A percentile compares a stretch with the other conserved stretches of the same genome.
Conservation (phyloP, 441 rosid genomes). For the Isatis lusitanica region DNA sequence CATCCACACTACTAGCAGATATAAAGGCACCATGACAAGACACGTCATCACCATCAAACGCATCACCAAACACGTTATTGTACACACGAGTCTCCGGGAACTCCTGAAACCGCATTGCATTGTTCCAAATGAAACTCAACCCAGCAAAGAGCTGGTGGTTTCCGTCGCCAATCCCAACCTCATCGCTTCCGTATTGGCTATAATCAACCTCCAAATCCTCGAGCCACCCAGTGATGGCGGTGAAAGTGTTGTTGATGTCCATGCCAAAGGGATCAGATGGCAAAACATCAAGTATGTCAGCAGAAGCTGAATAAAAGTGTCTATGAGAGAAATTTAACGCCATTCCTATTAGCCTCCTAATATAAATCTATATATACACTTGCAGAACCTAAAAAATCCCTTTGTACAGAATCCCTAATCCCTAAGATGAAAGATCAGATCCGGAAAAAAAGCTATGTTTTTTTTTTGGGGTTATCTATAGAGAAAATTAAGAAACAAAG, state of each 20-base stretch:
- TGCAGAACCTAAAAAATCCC: slow-evolving; percentile 26
- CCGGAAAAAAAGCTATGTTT: not conserved
- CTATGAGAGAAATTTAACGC: slow-evolving; percentile 85
- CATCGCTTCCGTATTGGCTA: slow-evolving; percentile 46
- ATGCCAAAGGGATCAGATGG: slow-evolving; percentile 98
- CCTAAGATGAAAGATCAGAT: slow-evolving; percentile 29
- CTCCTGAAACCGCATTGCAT: slow-evolving; percentile 67
- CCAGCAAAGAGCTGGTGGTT: slow-evolving; percentile 71
- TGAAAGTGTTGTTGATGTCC: slow-evolving; percentile 72
- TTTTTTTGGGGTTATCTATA: not conserved
- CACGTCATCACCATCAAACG: slow-evolving; percentile 28
- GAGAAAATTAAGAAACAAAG: not conserved
- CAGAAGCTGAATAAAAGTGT: slow-evolving; percentile 58
- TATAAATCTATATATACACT: slow-evolving; percentile 27
- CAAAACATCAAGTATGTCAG: slow-evolving; percentile 82
- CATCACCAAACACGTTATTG: slow-evolving; percentile 39
- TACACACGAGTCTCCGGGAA: slow-evolving; percentile 50
- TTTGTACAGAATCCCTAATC: slow-evolving; percentile 29
- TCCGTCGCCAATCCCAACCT: slow-evolving; percentile 43
- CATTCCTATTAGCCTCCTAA: slow-evolving; percentile 49
- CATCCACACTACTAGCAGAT: slow-evolving; percentile 32
- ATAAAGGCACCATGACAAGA: slow-evolving; percentile 36
- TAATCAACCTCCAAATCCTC: slow-evolving; percentile 79
- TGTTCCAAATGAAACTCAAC: slow-evolving; percentile 76
- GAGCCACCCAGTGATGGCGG: slow-evolving; percentile 86